phyloP scores from a whole-genome alignment of 2,329 filamentous ascomycete species.

The Graphiopsis chlorocephala region DNA sequence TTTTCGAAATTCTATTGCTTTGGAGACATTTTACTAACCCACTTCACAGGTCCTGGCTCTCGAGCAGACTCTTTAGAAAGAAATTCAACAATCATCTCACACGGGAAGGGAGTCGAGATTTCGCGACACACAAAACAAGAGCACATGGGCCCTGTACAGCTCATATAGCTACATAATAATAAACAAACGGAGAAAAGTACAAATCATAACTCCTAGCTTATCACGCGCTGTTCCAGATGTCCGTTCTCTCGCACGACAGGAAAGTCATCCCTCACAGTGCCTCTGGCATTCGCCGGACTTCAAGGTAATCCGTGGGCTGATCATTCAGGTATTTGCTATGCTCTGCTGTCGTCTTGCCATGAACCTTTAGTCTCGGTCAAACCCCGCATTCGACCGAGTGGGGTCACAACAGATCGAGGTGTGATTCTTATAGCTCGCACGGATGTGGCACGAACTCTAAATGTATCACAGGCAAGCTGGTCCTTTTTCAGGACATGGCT shows the following conservation, averaged over 20 bases:
- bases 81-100: background rate
- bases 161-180: slow-evolving; percentile 4
- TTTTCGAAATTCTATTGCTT: slow-evolving; percentile 19
- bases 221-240: background rate
- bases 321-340: background rate
- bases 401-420: background rate
- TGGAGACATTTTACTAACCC: background rate
- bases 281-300: background rate
- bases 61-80: slow-evolving; percentile 7
- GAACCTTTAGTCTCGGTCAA: background rate
- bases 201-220: background rate
- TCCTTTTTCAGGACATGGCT: no score
- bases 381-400: background rate
- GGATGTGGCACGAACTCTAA: background rate
- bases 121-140: background rate
- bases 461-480: no score
- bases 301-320: background rate
- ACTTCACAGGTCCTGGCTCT: slow-evolving; percentile 4
- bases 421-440: background rate
- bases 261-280: background rate
- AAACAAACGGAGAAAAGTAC: background rate
- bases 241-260: background rate
- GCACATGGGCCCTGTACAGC: background rate
- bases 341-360: background rate
- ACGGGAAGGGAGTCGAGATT: background rate